Base-by-base conservation (phyloP, 345 rosid species). In the Populus simonii region DNA sequence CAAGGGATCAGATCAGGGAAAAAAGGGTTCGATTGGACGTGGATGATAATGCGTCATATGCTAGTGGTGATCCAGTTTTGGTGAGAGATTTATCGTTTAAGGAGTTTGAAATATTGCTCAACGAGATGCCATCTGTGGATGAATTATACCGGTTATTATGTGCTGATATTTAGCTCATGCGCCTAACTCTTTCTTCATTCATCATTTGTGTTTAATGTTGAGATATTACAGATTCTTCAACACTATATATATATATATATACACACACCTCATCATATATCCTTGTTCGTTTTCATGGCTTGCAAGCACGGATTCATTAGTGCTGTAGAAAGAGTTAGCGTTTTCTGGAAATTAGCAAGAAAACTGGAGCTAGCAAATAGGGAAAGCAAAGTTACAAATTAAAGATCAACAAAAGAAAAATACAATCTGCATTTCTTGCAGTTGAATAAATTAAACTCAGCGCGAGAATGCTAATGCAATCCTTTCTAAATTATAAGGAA, bases 81-180 rank as follows among this genome's bases (percentile, higher is more conserved):
- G 66, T 67, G 75, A 84, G 85, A 69, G 71, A 74, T 36, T 70
- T 77, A 45, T 76, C 85, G 62, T 78, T 82, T 68, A 79, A 80
- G 38, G 93, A 88, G 47, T 82, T 82, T 8, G 90, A 88, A 27
- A 85, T 83, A 65, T 73, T 88, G 71, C 66, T 85, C 1, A 79
- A 77, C 43, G 90, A 87, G 79, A 84, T 87, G 85, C 89, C 89
- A 31, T 55, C 68, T 0, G 59, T 78, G 74, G 86, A 82, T 51
- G 89, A 88, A 20, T 43, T 84, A 55, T 74, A 72, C 59, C 63
- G 80, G 33, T 33, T 33, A 33, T 39, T 76, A 33, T 82, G 82
- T 86, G 75, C 71, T 39, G 83, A 84, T 72, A 74, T 20, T 63
- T 25, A 57, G 10, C 35, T 36, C 71, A 33, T 68, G 38, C 38